A percentile compares a stretch with the other conserved stretches of the same genome.
Evolutionary conservation across 2,329 filamentous ascomycete genomes (phyloP).

Genomic region (Rugonectria rugulosa): DNA sequence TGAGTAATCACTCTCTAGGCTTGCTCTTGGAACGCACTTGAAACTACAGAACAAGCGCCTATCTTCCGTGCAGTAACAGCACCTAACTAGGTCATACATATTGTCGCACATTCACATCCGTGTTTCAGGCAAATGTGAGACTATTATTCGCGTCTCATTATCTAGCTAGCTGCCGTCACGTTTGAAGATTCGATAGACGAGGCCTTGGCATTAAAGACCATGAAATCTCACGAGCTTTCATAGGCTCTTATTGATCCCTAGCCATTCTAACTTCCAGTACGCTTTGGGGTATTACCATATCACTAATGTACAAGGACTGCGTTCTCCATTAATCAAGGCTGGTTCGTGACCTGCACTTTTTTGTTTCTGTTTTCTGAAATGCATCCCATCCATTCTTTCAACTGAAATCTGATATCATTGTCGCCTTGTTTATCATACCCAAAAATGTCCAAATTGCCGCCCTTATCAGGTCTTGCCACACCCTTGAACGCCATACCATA

Average conservation of each 20-base stretch:
- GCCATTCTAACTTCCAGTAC: constrained; percentile 14
- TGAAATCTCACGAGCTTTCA: constrained; percentile 7
- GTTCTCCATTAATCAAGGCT: constrained; percentile 6
- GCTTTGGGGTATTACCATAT: constrained; percentile 33
- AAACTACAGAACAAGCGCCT: no score
- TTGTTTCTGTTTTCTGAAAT: constrained; percentile 16
- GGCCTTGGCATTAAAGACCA: no score
- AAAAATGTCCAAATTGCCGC: constrained; percentile 8
- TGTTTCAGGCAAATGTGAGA: no score
- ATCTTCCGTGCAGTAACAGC: no score
- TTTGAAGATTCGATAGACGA: no score
- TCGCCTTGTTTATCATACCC: constrained; percentile 32
- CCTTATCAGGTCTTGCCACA: constrained; percentile 6
- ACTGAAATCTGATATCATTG: constrained; percentile 11
- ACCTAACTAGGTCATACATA: no score
- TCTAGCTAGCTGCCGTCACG: no score
- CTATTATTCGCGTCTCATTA: no score
- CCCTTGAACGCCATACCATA: constrained; percentile 30
- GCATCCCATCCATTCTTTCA: constrained; percentile 13
- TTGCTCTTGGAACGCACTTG: no score
- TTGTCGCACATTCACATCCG: no score
- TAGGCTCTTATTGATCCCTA: not conserved
- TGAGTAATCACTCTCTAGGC: no score
- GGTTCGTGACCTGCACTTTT: constrained; percentile 10
- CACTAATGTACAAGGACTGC: constrained; percentile 30